Evolutionary conservation across 2,329 filamentous ascomycete genomes (phyloP).

Genomic region (Colletotrichum navitas): DNA sequence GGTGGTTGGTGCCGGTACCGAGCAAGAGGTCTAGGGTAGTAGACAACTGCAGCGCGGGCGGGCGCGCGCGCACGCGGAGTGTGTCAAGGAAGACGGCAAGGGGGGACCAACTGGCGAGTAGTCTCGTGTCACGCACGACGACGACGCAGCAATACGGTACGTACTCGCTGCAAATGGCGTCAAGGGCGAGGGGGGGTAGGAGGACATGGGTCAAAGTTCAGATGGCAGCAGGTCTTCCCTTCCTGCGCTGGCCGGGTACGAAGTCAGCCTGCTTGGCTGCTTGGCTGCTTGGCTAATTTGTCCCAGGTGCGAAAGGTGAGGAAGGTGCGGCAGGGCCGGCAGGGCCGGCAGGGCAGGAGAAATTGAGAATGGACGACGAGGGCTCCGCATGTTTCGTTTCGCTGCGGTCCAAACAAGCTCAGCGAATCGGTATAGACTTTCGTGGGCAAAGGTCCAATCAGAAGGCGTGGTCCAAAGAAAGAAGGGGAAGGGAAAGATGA

Average conservation of each 20-base stretch:
- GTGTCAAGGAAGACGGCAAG: constrained; percentile 33
- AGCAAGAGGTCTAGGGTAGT: constrained; percentile 10
- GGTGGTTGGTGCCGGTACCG: neutral
- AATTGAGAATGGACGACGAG: neutral
- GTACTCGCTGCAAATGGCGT: constrained; percentile 18
- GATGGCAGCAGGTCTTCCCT: constrained; percentile 40
- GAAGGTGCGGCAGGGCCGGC: neutral
- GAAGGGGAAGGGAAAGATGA: constrained; percentile 36
- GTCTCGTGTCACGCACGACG: constrained; percentile 16
- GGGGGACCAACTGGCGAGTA: constrained; percentile 30
- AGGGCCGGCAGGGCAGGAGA: neutral
- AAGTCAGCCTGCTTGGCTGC: constrained; percentile 12
- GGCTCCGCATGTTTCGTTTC: constrained; percentile 41
- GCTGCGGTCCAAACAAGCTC: constrained; percentile 42
- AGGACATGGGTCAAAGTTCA: constrained; percentile 38
- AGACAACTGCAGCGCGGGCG: constrained; percentile 1
- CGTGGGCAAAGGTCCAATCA: constrained; percentile 27
- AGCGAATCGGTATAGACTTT: constrained; percentile 35
- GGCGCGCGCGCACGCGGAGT: constrained; percentile 15
- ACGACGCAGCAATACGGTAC: constrained; percentile 2
- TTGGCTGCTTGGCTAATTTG: constrained; percentile 6
- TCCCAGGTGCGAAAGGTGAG: neutral
- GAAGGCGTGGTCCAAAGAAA: constrained; percentile 6
- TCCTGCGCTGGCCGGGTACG: constrained; percentile 25
- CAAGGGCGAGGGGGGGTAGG: constrained; percentile 28